Percentiles rank a stretch among this genome's conserved stretches.
phyloP scores from a whole-genome alignment of 768 basidiomycete genomes.

The Serendipita sp. region DNA sequence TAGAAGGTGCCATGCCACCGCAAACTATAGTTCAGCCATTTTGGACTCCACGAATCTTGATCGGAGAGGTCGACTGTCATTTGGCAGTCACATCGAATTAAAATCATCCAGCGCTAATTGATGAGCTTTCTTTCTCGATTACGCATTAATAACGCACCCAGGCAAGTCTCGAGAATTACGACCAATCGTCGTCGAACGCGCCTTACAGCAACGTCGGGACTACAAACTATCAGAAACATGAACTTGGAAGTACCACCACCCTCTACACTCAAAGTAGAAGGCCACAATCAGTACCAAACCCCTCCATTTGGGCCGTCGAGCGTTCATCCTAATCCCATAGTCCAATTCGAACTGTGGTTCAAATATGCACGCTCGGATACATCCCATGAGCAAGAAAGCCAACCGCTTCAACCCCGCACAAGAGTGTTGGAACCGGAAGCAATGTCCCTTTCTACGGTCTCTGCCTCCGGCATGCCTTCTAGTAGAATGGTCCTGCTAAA shows the following conservation, averaged over 20 bases:
- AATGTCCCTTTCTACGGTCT: conserved; percentile 64
- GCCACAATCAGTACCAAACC: conserved; percentile 61
- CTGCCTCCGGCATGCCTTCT: conserved; percentile 56
- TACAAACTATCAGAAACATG: background rate
- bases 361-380: conserved; percentile 29
- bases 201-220: too few species aligned
- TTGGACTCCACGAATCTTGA: too few species aligned
- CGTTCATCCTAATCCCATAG: conserved; percentile 51
- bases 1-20: too few species aligned
- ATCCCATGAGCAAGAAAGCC: background rate
- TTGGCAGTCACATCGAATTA: too few species aligned
- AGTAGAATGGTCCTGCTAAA: conserved; percentile 84
- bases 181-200: too few species aligned
- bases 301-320: conserved; percentile 42
- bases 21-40: too few species aligned
- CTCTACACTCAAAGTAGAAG: conserved; percentile 30
- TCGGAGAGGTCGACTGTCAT: too few species aligned
- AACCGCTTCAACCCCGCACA: conserved; percentile 16
- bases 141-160: too few species aligned
- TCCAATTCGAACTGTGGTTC: conserved; percentile 83
- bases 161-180: too few species aligned
- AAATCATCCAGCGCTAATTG: too few species aligned
- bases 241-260: background rate
- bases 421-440: conserved; percentile 75
- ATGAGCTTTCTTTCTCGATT: too few species aligned